Base-by-base conservation (phyloP, 2,329 filamentous ascomycete genomes). In the Claviceps spartinae region DNA sequence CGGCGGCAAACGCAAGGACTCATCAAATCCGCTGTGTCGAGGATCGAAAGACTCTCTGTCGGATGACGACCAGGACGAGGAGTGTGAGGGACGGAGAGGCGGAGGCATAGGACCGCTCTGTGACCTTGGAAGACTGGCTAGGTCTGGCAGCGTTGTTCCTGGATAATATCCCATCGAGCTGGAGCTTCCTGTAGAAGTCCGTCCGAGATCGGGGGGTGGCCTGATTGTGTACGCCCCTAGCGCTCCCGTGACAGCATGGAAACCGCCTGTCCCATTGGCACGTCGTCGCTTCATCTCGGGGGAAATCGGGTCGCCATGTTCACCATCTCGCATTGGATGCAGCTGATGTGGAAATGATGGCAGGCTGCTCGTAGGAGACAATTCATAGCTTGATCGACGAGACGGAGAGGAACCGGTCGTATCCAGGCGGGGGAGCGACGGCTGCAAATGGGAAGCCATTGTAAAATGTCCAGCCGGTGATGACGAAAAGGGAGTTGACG, bases 261-360 rank as follows among this genome's bases (percentile, higher is more conserved):
- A 70, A 13, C 61, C 58, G 1, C 62, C 66, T 50, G 57, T 57
- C 44, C 69, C 71, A 56, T 77, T 78, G 60, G 77, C 77, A 40
- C 83, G 77, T 22, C 83, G 78, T 52, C 82, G 76, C 62, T 86
- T 86, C 30, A 69, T 65, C 50, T 85, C 82, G 49, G 72, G 69
- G 48, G 71, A 72, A 18, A 65, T 58, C 14, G 65, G 61, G 13
- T 72, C 65, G 49, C 71, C 66, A 20, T 71, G 68, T 20, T 72
- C 65, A 30, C 57, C 50, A 1, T 66, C 62, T 47, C 61, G 59
- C 37, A 60, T 54, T 8, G 48, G 49, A 24, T 59, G 54, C 18
- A 60, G 55, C 36, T 62, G 62, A 11, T 58, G 51, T 4, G 55
- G 52, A 24, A 59, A 58, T 0, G 59, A 57, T 0, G 60, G 57